phyloP scores from a whole-genome alignment of 2,329 filamentous ascomycete genomes.

The Arachnomyces sp. region DNA sequence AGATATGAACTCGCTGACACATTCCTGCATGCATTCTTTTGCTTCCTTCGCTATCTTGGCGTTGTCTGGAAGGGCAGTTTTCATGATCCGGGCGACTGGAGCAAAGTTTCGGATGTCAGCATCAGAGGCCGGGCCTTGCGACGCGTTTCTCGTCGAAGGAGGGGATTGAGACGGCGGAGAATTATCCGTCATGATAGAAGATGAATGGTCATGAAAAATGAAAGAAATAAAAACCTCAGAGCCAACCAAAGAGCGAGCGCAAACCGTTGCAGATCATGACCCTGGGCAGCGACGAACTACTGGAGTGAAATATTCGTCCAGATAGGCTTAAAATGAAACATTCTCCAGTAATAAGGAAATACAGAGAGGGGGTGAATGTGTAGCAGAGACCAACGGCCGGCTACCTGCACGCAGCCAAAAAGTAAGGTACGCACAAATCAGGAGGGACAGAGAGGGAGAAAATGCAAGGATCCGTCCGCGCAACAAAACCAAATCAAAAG shows the following conservation, averaged over 20 bases:
- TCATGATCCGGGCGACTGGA: constrained; percentile 98
- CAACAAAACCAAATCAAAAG: constrained; percentile 17
- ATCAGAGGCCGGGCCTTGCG: constrained; percentile 49
- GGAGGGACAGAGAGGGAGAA: constrained; percentile 21
- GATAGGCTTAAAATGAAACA: constrained; percentile 5
- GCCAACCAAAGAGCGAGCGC: constrained; percentile 6
- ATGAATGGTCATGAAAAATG: constrained; percentile 15
- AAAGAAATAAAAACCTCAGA: constrained; percentile 8
- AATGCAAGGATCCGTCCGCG: constrained; percentile 27
- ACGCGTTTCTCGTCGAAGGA: constrained; percentile 8
- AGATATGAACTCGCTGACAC: constrained; percentile 98
- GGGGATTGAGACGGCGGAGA: constrained; percentile 11
- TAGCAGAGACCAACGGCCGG: constrained; percentile 21
- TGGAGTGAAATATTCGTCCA: constrained; percentile 4
- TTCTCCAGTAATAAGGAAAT: constrained; percentile 3
- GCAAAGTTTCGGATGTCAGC: constrained; percentile 92
- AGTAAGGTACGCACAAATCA: constrained; percentile 47
- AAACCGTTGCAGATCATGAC: constrained; percentile 37
- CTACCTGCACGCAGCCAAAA: constrained; percentile 22
- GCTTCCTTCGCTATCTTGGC: constrained; percentile 99
- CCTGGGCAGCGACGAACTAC: constrained; percentile 38
- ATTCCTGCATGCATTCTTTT: constrained; percentile 99
- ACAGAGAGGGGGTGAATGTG: constrained; percentile 12
- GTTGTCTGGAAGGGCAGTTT: constrained; percentile 91
- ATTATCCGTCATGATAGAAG: constrained; percentile 4